Percentiles rank a stretch among this genome's conserved stretches.
Conservation (phyloP, 371 early-diverging fungal genomes). For the Batkoa obscura region DNA sequence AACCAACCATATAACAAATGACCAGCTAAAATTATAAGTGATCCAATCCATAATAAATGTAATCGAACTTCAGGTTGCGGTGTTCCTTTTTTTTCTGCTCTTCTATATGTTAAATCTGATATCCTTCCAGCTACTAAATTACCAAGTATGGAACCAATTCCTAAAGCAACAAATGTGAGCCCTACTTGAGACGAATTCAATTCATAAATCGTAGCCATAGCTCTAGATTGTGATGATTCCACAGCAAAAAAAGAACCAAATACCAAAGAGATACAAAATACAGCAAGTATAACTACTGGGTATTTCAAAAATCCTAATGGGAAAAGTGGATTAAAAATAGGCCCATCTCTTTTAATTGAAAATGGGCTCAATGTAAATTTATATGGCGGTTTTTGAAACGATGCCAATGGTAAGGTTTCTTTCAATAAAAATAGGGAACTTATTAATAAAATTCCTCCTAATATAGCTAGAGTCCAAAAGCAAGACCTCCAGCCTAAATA, state of each 20-base stretch:
- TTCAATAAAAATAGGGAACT: slow-evolving; percentile 31
- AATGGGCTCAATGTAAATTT: background rate
- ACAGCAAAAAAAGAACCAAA: slow-evolving; percentile 31
- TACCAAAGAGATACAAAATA: slow-evolving; percentile 24
- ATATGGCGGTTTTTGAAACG: background rate
- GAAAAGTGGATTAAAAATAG: slow-evolving; percentile 11
- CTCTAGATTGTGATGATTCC: slow-evolving; percentile 17
- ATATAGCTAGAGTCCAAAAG: slow-evolving; percentile 33
- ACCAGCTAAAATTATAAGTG: slow-evolving; percentile 15
- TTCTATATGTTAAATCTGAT: slow-evolving; percentile 14
- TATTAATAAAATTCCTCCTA: slow-evolving; percentile 16
- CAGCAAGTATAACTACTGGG: slow-evolving; percentile 22
- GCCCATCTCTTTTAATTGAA: slow-evolving; percentile 2
- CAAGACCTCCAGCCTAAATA: slow-evolving; percentile 39
- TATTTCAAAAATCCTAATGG: slow-evolving; percentile 19
- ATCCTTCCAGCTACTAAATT: slow-evolving; percentile 19
- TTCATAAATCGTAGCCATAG: slow-evolving; percentile 13
- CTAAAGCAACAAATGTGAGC: slow-evolving; percentile 19
- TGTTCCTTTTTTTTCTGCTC: no score
- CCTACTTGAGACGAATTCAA: slow-evolving; percentile 21
- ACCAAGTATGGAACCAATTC: slow-evolving; percentile 22
- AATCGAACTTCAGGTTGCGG: slow-evolving; percentile 16
- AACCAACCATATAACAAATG: slow-evolving; percentile 24
- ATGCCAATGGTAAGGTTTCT: slow-evolving; percentile 29
- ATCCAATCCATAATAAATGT: slow-evolving; percentile 20